Percentiles rank a stretch among this genome's conserved stretches.
Evolutionary conservation across 768 basidiomycete species (phyloP).

Genomic region (Mycena belliarum): DNA sequence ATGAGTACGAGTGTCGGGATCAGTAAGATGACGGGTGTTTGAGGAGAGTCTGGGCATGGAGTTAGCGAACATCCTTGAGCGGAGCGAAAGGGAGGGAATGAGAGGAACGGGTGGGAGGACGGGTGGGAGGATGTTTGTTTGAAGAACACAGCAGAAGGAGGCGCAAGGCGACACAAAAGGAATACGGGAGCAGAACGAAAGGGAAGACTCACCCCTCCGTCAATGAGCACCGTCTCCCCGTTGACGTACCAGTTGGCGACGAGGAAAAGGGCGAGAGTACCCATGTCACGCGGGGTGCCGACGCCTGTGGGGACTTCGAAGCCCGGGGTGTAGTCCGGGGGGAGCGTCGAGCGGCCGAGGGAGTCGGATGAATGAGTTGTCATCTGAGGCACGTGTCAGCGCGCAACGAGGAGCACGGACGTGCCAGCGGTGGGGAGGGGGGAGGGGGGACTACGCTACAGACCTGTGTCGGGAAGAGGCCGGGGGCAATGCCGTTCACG

Average conservation of each 20-base stretch:
- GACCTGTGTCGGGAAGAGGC: conserved; percentile 35
- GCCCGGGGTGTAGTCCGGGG: conserved; percentile 9
- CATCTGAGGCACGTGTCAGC: conserved; percentile 27
- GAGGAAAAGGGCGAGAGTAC: conserved; percentile 42
- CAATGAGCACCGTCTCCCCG: conserved; percentile 49
- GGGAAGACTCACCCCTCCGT: conserved; percentile 45
- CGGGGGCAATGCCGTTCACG: conserved; percentile 51
- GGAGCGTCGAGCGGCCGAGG: conserved; percentile 26
- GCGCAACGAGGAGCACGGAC: too few relatives aligned
- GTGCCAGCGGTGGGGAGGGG: too few relatives aligned
- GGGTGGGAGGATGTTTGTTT: too few relatives aligned
- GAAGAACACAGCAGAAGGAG: too few relatives aligned
- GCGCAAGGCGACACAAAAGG: too few relatives aligned
- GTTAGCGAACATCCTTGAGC: neutral
- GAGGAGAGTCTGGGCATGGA: conserved; percentile 36
- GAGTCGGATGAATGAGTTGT: conserved; percentile 27
- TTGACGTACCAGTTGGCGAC: conserved; percentile 51
- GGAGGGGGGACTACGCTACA: neutral
- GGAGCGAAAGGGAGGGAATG: neutral
- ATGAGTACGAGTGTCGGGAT: neutral
- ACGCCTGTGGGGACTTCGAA: conserved; percentile 40
- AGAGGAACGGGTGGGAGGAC: too few relatives aligned
- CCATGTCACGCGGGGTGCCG: conserved; percentile 44
- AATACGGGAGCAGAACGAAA: neutral
- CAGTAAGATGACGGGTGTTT: conserved; percentile 40